Base-by-base conservation (phyloP, 768 basidiomycete species). In the Pisolithus tinctorius region DNA sequence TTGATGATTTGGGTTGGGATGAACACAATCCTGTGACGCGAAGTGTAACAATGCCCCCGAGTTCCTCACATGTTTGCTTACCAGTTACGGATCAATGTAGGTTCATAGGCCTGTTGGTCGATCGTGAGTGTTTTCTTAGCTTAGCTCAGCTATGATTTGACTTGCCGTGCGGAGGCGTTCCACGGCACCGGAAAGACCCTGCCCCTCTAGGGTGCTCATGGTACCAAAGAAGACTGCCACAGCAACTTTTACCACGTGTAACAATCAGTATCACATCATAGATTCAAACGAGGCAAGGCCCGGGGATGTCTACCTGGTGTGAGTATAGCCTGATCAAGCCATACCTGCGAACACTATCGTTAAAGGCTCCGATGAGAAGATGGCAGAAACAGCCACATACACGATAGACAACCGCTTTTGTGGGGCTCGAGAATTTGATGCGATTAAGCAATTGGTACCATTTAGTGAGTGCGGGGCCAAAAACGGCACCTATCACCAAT, bases 191-290 rank as follows among this genome's bases (percentile, higher is more conserved):
- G 60, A 71, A 49, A 62, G 64, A 68, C 70, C 75, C 59, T 87
- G 84, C 27, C 89, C 90, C 63, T 95, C 93, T 48, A 93, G 61
- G 39, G 87, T 62, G 31, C 86, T 83, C 85, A 92, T 91, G 0
- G 82, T 78, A 10, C 83, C 80, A 65, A 92, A 84, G 69, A 83
- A 84, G 49, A 75, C 71, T 31, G 69, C 75, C 40, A 83, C 69
- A 29, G 70, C 71, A 42, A 67, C 76, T 74, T 48, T 13, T 20
- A 36, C 9, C 20, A 55, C 49, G 41, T 42, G 54, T 48, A 54
- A 55, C 47, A 31, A 6, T 49, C 11, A 45, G 17, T 26, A 14
- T 29, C 45, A 37, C 4, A 52, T 48, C 14, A 26, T 34, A 4
- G 26, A 45, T 10, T 14, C 17, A 29, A 44, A 3, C 26, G 17